Conservation (phyloP, 164 flowering plant genomes). For the Umbellularia californica region DNA sequence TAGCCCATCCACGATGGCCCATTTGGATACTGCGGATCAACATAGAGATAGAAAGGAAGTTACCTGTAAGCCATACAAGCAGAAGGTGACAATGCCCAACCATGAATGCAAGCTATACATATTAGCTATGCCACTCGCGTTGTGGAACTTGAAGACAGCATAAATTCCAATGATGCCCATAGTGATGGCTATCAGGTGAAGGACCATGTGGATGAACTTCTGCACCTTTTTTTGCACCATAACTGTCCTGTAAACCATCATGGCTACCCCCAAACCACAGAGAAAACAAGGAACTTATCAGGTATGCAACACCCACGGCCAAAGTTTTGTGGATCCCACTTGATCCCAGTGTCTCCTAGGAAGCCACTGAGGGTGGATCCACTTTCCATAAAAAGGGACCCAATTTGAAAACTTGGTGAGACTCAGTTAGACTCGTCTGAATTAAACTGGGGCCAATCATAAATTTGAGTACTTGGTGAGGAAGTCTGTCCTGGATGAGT, state of each 20-base stretch:
- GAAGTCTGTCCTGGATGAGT: background rate
- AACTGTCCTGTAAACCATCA: conserved; percentile 71
- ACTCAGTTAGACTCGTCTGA: background rate
- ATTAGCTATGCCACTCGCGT: conserved; percentile 21
- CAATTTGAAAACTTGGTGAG: background rate
- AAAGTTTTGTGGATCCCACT: too few species aligned
- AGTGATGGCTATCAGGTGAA: conserved; percentile 40
- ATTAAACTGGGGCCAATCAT: background rate
- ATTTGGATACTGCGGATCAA: background rate
- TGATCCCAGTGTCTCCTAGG: background rate
- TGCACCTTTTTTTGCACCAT: conserved; percentile 19
- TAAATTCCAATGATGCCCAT: conserved; percentile 59
- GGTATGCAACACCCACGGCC: too few species aligned
- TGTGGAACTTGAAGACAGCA: conserved; percentile 68
- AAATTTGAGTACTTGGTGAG: background rate
- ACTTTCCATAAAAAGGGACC: background rate
- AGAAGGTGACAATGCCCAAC: conserved; percentile 70
- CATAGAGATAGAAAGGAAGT: background rate
- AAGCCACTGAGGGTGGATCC: background rate
- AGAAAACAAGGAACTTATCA: background rate
- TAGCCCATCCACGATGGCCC: background rate
- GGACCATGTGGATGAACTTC: conserved; percentile 45
- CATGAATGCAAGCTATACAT: conserved; percentile 75
- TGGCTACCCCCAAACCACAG: conserved; percentile 26
- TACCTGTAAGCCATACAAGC: conserved; percentile 66